Base-by-base conservation (phyloP, 495 filamentous ascomycete species). In the Thozetella sp. region DNA sequence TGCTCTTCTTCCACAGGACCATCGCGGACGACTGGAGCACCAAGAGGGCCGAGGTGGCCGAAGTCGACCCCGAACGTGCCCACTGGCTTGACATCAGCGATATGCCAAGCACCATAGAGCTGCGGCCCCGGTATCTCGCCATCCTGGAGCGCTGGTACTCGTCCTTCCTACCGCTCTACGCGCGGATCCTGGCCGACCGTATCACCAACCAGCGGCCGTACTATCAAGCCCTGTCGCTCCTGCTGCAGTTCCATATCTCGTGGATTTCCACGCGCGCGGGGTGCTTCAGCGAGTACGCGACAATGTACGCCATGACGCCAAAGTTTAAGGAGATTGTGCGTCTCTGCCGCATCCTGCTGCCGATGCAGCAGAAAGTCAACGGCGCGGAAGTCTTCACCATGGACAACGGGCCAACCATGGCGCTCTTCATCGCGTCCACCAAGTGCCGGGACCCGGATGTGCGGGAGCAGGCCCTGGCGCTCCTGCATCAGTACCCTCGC, bases 391-490 rank as follows among this genome's bases (percentile, higher is more conserved):
- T 54, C 1, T 66, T 70, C 52, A 66, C 67, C 1, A 59, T 66
- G 57, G 67, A 67, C 45, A 65, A 62, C 26, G 65, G 67, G 2
- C 67, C 58, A 4, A 60, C 57, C 2, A 52, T 63, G 51, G 56
- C 60, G 1, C 45, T 70, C 11, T 64, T 63, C 40, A 26, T 64
- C 27, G 59, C 54, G 10, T 60, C 65, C 6, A 60, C 60, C 40
- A 63, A 61, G 25, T 68, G 63, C 40, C 23, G 40, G 15, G 62
- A 70, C 30, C 22, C 22, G 22, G 25, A 24, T 0, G 56, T 70
- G 50, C 48, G 61, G 1, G 26, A 51, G 1, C 57, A 62, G 34
- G 67, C 67, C 0, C 34, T 58, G 2, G 17, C 13, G 11, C 27
- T 70, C 11, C 53, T 70, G 24, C 22, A 54, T 20, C 19, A 15